Conservation (phyloP, 2,329 filamentous ascomycete species). For the Verticillium zaregamsianum region DNA sequence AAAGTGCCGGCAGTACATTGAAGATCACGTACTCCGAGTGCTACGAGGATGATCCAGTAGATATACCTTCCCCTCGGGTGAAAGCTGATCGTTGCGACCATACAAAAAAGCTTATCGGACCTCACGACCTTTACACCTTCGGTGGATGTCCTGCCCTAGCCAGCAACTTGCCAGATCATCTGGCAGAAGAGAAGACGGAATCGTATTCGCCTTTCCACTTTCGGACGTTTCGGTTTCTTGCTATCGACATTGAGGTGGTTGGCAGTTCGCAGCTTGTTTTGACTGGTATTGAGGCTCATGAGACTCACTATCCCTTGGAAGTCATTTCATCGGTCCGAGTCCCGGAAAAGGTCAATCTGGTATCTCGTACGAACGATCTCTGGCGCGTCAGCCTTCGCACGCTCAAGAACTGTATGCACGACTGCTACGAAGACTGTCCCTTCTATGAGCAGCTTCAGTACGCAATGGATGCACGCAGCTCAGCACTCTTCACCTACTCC, state of each 20-base stretch:
- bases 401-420: constrained; percentile 21
- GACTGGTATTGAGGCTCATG: not conserved
- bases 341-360: constrained; percentile 2
- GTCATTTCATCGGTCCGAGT: not conserved
- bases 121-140: constrained; percentile 2
- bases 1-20: not conserved
- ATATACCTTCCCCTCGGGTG: not conserved
- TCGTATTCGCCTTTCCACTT: constrained; percentile 15
- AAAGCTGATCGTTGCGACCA: constrained; percentile 2
- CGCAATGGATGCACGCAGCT: constrained; percentile 18
- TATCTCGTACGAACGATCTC: too few relatives aligned
- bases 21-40: constrained; percentile 2
- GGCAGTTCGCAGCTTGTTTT: not conserved
- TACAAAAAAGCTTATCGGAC: not conserved
- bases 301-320: too few relatives aligned
- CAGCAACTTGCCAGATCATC: not conserved
- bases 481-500: constrained; percentile 24
- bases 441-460: constrained; percentile 30
- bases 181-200: not conserved
- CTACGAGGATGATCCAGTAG: constrained; percentile 2
- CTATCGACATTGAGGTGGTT: constrained; percentile 5
- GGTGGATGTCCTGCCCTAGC: not conserved
- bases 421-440: constrained; percentile 28
- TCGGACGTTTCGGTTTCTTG: constrained; percentile 9
- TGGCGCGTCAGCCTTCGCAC: constrained; percentile 19